phyloP scores from a whole-genome alignment of 257 asterid species.

The Nyctanthes arbortristis region DNA sequence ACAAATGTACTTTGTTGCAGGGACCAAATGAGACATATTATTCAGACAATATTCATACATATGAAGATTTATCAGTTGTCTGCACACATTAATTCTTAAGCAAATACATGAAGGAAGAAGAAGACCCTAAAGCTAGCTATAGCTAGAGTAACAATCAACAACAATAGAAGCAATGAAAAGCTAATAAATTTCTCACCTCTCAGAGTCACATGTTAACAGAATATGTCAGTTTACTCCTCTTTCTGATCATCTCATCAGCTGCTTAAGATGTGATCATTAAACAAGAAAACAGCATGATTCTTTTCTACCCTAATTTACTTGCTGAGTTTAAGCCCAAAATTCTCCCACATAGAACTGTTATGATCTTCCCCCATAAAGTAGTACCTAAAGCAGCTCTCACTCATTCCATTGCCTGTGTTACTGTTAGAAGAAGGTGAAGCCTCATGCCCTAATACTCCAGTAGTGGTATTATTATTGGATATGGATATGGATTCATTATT shows the following conservation, averaged over 20 bases:
- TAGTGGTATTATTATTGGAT: conserved; percentile 23
- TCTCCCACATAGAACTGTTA: conserved; percentile 46
- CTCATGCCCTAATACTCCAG: conserved; percentile 19
- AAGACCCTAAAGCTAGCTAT: neutral
- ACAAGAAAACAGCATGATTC: no score
- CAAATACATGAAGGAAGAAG: neutral
- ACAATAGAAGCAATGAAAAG: neutral
- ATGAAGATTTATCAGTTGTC: neutral
- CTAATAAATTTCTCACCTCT: neutral
- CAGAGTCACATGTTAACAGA: conserved; percentile 1
- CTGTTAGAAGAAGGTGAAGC: conserved; percentile 9
- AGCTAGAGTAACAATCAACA: neutral
- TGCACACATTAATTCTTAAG: neutral
- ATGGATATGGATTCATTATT: conserved; percentile 30
- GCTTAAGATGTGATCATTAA: no score
- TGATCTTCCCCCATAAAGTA: conserved; percentile 65
- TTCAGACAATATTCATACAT: neutral
- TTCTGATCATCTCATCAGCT: neutral
- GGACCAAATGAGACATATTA: neutral
- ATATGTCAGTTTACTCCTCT: neutral
- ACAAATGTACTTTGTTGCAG: no score
- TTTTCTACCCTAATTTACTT: conserved; percentile 21
- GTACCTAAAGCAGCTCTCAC: conserved; percentile 67
- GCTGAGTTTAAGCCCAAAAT: conserved; percentile 45
- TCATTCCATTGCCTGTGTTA: conserved; percentile 16